These are phyloP conservation scores for Aspergillus pseudonomiae DNA, from an alignment of 2,329 filamentous ascomycete genomes.

Conservation along the genomic window DNA sequence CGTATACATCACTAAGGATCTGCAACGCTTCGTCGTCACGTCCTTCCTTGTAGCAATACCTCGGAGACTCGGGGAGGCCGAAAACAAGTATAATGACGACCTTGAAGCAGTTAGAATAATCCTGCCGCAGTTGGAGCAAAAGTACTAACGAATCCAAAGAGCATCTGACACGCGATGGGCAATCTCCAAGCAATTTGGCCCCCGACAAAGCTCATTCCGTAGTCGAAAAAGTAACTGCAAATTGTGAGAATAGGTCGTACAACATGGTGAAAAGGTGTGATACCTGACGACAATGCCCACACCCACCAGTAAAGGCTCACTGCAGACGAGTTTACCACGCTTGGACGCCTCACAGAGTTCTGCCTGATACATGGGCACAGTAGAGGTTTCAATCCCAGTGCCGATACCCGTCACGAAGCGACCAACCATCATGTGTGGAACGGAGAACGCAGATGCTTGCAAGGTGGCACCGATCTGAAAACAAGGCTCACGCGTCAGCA, in stretches of 20 bases:
- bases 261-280: not conserved
- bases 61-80: conserved; percentile 41
- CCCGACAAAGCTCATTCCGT: conserved; percentile 39
- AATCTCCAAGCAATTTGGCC: conserved; percentile 52
- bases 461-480: conserved; percentile 36
- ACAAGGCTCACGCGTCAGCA: too few relatives aligned
- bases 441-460: conserved; percentile 35
- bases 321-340: conserved; percentile 48
- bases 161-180: conserved; percentile 51
- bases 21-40: conserved; percentile 35
- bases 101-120: conserved; percentile 8
- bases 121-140: not conserved
- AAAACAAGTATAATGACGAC: conserved; percentile 21
- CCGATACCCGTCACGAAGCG: conserved; percentile 55
- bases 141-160: conserved; percentile 48
- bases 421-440: conserved; percentile 45
- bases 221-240: conserved; percentile 33
- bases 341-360: conserved; percentile 50
- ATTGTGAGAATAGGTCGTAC: not conserved
- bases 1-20: conserved; percentile 33
- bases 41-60: conserved; percentile 49
- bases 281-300: conserved; percentile 41
- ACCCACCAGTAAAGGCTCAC: conserved; percentile 44
- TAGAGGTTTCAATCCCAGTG: conserved; percentile 49
- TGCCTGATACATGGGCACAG: conserved; percentile 47